Base-by-base conservation (phyloP, 2,329 filamentous ascomycete species). In the Cladosporium sp. region DNA sequence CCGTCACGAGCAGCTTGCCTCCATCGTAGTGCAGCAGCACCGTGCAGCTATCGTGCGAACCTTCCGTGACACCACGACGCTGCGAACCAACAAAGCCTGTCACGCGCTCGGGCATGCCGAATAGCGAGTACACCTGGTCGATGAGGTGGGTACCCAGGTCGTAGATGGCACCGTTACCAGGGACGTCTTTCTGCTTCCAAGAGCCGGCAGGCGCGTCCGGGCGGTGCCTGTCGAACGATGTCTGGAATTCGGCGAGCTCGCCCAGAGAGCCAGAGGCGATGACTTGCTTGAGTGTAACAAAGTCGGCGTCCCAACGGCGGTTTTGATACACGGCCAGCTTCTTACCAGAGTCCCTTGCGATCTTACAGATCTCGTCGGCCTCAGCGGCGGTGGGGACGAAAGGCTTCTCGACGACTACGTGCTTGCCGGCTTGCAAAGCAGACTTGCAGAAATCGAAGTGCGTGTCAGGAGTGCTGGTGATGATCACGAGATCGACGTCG, bases 341-440 rank as follows among this genome's bases (percentile, higher is more conserved):
- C 64, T 73, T 76, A 17, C 71, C 73, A 15, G 66, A 74, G 60
- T 69, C 68, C 61, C 71, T 65, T 1, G 75, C 72, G 52, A 75
- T 69, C 30, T 69, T 69, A 45, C 72, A 80, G 6, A 93, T 82
- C 64, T 83, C 75, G 36, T 84, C 79, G 11, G 89, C 89, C 74
- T 92, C 86, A 59, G 82, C 78, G 1, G 82, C 78, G 1, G 86
- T 88, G 19, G 89, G 87, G 12, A 90, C 88, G 71, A 93, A 93
- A 2, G 90, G 90, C 78, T 93, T 93, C 77, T 93, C 90, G 51
- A 88, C 87, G 55, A 93, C 78, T 25, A 92, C 87, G 72, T 93
- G 87, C 77, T 92, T 92, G 66, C 87, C 86, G 9, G 82, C 78
- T 69, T 87, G 80, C 50, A 93, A 78, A 0, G 87, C 86, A 54